Conservation (phyloP, 169 alveolate species). For the Cryptosporidium sp. region DNA sequence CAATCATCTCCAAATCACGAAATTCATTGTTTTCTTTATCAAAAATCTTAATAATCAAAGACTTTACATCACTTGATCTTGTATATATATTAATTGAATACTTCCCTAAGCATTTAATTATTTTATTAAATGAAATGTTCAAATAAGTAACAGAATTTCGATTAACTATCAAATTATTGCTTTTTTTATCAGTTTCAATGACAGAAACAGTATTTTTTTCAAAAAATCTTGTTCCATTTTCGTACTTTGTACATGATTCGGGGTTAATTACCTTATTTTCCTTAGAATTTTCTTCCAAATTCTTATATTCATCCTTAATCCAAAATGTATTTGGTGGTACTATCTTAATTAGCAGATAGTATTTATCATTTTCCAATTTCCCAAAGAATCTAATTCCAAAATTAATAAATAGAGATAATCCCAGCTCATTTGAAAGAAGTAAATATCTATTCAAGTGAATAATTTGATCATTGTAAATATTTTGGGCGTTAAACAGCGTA, state of each 20-base stretch:
- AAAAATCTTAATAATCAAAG: neutral
- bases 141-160: conserved; percentile 2
- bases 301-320: conserved; percentile 24
- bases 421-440: conserved; percentile 52
- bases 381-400: conserved; percentile 61
- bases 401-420: conserved; percentile 24
- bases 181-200: conserved; percentile 5
- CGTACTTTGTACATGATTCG: conserved; percentile 21
- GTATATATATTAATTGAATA: neutral
- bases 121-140: neutral
- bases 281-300: neutral
- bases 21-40: conserved; percentile 13
- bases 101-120: conserved; percentile 1
- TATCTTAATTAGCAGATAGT: conserved; percentile 32
- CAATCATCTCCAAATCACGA: neutral
- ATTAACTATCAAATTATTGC: neutral
- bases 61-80: neutral
- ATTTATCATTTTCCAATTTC: conserved; percentile 6
- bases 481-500: neutral
- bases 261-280: neutral
- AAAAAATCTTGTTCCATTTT: neutral
- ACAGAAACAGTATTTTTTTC: neutral
- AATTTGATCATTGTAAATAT: conserved; percentile 14
- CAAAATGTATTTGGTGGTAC: conserved; percentile 62
- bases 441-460: conserved; percentile 33